Conservation (phyloP, 2,329 filamentous ascomycete genomes). For the Scolecobasidium constrictum region DNA sequence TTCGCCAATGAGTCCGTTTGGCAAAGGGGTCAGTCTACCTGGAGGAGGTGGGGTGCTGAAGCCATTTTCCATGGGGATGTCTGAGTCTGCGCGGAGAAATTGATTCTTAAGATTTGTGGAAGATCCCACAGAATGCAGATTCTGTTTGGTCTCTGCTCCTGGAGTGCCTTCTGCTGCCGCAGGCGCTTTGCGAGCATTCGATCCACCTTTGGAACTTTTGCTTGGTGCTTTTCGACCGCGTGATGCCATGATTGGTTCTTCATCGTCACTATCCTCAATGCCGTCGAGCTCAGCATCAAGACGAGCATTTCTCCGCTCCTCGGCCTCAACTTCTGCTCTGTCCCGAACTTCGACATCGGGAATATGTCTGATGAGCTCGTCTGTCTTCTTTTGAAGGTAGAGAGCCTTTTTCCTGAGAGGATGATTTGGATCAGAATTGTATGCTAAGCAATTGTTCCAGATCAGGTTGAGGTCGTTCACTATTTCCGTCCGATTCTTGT, state of each 20-base stretch:
- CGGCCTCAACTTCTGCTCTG: constrained; percentile 77
- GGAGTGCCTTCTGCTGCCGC: constrained; percentile 72
- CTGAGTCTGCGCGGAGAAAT: constrained; percentile 56
- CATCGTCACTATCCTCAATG: constrained; percentile 83
- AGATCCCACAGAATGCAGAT: constrained; percentile 45
- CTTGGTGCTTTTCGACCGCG: constrained; percentile 78
- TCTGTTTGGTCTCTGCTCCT: constrained; percentile 61
- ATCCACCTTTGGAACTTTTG: constrained; percentile 64
- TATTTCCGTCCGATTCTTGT: constrained; percentile 73
- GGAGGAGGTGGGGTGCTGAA: constrained; percentile 74
- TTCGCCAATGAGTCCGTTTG: constrained; percentile 52
- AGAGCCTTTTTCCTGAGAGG: constrained; percentile 85
- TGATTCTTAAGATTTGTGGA: constrained; percentile 39
- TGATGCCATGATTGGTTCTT: constrained; percentile 94
- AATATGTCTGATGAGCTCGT: constrained; percentile 90
- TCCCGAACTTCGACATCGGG: constrained; percentile 85
- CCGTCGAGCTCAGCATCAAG: constrained; percentile 72
- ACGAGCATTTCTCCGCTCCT: constrained; percentile 65
- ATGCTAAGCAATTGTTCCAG: constrained; percentile 93
- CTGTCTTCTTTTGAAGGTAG: constrained; percentile 93
- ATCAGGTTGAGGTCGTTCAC: constrained; percentile 89
- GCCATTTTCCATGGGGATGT: constrained; percentile 65
- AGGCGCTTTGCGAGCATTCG: constrained; percentile 58
- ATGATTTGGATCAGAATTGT: constrained; percentile 83
- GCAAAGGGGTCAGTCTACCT: constrained; percentile 64